These are phyloP conservation scores for Triangularia verruculosa DNA, from an alignment of 2,329 filamentous ascomycete species.

Conservation along the genomic window DNA sequence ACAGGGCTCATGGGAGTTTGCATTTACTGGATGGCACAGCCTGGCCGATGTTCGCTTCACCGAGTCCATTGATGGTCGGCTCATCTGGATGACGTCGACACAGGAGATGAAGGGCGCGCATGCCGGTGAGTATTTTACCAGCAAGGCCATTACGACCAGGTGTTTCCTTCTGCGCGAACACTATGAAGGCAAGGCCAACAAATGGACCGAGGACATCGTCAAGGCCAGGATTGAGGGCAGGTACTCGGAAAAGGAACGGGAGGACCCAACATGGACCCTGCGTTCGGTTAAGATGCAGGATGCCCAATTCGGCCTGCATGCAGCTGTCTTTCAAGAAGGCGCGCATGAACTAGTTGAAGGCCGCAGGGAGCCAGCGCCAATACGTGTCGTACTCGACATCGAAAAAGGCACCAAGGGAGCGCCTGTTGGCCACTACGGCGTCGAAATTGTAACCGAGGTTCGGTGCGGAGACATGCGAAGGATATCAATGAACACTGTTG, in stretches of 20 bases:
- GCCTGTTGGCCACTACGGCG: slow-evolving; percentile 63
- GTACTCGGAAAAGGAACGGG: slow-evolving; percentile 79
- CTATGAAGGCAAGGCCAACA: slow-evolving; percentile 74
- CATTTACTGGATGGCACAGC: slow-evolving; percentile 69
- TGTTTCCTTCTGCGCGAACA: slow-evolving; percentile 70
- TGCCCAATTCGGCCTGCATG: slow-evolving; percentile 56
- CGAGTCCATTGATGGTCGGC: slow-evolving; percentile 62
- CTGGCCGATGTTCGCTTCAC: slow-evolving; percentile 71
- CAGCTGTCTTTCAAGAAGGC: slow-evolving; percentile 70
- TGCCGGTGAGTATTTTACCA: slow-evolving; percentile 45
- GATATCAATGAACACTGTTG: slow-evolving; percentile 52
- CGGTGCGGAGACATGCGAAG: slow-evolving; percentile 50
- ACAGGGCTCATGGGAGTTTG: slow-evolving; percentile 64
- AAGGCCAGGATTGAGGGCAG: slow-evolving; percentile 84
- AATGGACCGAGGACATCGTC: slow-evolving; percentile 78
- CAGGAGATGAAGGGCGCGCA: slow-evolving; percentile 58
- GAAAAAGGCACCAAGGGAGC: slow-evolving; percentile 64
- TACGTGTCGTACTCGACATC: slow-evolving; percentile 72
- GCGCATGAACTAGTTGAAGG: slow-evolving; percentile 60
- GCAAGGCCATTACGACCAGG: slow-evolving; percentile 55
- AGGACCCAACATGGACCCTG: slow-evolving; percentile 76
- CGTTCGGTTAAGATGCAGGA: slow-evolving; percentile 65
- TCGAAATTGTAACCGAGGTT: slow-evolving; percentile 69
- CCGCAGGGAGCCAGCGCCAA: slow-evolving; percentile 63
- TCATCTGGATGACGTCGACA: slow-evolving; percentile 66